Evolutionary conservation across 768 basidiomycete species (phyloP).

Genomic region (Mycena maculata): DNA sequence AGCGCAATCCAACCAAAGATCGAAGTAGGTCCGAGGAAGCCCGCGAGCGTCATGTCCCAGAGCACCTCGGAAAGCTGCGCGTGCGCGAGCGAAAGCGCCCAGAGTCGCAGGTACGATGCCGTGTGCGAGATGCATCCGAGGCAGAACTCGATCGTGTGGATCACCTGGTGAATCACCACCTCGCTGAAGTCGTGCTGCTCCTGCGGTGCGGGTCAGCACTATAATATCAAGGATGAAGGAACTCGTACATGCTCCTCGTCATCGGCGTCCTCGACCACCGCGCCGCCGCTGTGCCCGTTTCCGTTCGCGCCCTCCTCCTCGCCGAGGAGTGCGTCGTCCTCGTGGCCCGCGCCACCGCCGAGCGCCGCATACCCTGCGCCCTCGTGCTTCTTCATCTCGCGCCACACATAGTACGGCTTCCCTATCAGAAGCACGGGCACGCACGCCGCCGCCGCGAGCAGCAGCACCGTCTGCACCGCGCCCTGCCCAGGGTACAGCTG

Average conservation of each 20-base stretch:
- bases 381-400: conserved; percentile 87
- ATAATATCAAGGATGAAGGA: conserved; percentile 32
- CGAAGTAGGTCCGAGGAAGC: conserved; percentile 69
- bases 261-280: conserved; percentile 77
- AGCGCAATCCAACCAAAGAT: conserved; percentile 70
- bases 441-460: conserved; percentile 84
- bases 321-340: conserved; percentile 74
- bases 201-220: conserved; percentile 46
- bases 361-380: conserved; percentile 86
- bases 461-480: conserved; percentile 81
- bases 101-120: conserved; percentile 91
- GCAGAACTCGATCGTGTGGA: conserved; percentile 99
- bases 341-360: conserved; percentile 66
- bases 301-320: conserved; percentile 76
- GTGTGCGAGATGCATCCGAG: conserved; percentile 99
- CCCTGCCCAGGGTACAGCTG: conserved; percentile 91
- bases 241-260: conserved; percentile 78
- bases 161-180: conserved; percentile 95
- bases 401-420: conserved; percentile 93
- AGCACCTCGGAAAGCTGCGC: conserved; percentile 96
- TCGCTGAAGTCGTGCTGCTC: conserved; percentile 95
- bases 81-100: conserved; percentile 98
- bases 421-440: conserved; percentile 94
- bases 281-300: conserved; percentile 56
- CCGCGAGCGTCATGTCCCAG: conserved; percentile 87